Base-by-base conservation (phyloP, 768 basidiomycete species). In the Rhodotorula taiwanensis region DNA sequence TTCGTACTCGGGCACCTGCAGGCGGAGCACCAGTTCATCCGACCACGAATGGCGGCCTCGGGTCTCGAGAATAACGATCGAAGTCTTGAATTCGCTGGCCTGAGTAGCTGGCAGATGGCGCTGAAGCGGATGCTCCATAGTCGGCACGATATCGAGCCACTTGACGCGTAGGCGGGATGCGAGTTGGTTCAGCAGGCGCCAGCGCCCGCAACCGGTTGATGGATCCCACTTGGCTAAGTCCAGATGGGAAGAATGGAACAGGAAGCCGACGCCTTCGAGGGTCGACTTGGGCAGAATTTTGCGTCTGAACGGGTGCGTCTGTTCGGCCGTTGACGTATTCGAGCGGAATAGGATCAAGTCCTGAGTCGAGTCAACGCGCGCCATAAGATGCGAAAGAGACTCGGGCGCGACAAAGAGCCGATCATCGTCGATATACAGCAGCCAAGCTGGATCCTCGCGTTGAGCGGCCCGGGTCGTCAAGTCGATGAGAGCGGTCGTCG, bases 131-230 rank as follows among this genome's bases (percentile, higher is more conserved):
- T 66, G 65, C 36, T 60, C 55, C 45, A 66, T 61, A 1, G 42
- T 51, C 21, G 65, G 65, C 9, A 66, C 65, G 47, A 66, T 55
- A 52, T 66, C 65, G 60, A 66, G 41, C 65, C 65, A 66, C 33
- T 58, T 66, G 45, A 66, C 39, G n/a, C 49, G 39, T 14, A 66
- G 52, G 25, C 43, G 49, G 16, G 25, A 18, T 3, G 65, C 28
- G 52, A 66, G 65, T 5, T 52, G 57, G 3, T 15, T 45, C 31
- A 66, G 48, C 34, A 60, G 61, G 27, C 55, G 51, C 55, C 56
- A 66, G 11, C 28, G 34, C 16, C 60, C 60, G 41, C 60, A 66
- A 6, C 65, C 55, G 7, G 52, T 30, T 2, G 47, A 49, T 5
- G 42, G 5, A 30, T 16, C 25, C 65, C 65, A 66, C 20, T 44